Evolutionary conservation across 2,329 filamentous ascomycete species (phyloP).

Genomic region (Verruconis gallopava): DNA sequence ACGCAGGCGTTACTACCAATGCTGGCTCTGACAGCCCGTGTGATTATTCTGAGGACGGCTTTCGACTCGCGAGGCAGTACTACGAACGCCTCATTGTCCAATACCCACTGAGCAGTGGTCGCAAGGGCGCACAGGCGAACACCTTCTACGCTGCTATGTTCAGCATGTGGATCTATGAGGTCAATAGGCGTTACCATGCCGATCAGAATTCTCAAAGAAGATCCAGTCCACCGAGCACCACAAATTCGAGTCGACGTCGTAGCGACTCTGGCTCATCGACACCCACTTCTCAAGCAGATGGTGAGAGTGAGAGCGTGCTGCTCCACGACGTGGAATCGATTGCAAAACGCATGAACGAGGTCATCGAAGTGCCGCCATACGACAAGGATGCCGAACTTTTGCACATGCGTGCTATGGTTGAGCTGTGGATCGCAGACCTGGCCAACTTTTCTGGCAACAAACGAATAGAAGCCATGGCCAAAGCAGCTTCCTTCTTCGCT

Average conservation of each 20-base stretch:
- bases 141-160: constrained; percentile 72
- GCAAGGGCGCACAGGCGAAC: constrained; percentile 43
- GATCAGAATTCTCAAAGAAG: too few relatives aligned
- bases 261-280: too few relatives aligned
- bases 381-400: constrained; percentile 54
- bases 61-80: constrained; percentile 50
- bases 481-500: neutral
- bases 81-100: constrained; percentile 69
- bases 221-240: too few relatives aligned
- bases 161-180: constrained; percentile 66
- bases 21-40: neutral
- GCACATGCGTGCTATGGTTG: constrained; percentile 58
- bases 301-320: constrained; percentile 38
- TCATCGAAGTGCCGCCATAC: constrained; percentile 59
- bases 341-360: constrained; percentile 53
- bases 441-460: neutral
- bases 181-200: constrained; percentile 31
- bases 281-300: constrained; percentile 19
- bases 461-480: neutral
- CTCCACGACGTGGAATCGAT: constrained; percentile 49
- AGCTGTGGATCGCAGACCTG: constrained; percentile 66
- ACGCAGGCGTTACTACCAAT: neutral
- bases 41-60: constrained; percentile 28
- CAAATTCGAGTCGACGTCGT: too few relatives aligned
- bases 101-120: constrained; percentile 43